These are phyloP conservation scores for Bolboschoenoplectus hybrid DNA, from an alignment of 202 grass and related monocot species.

Conservation along the genomic window DNA sequence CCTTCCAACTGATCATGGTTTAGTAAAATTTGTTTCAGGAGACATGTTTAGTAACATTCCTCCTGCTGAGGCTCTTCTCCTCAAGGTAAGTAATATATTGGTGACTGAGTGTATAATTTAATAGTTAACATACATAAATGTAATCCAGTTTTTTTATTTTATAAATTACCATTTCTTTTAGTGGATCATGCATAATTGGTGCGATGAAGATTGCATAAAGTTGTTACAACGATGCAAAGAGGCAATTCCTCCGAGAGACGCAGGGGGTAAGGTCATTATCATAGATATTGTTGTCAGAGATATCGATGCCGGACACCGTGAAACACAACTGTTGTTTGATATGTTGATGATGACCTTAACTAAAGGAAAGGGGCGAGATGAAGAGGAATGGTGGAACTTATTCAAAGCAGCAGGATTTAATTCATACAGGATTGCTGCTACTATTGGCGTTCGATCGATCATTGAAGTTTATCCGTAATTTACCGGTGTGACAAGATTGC, in stretches of 20 bases:
- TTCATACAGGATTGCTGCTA: conserved; percentile 29
- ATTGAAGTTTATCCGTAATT: conserved; percentile 42
- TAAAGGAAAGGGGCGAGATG: conserved; percentile 30
- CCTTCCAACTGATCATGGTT: conserved; percentile 14
- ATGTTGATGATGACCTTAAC: neutral
- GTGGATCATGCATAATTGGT: conserved; percentile 64
- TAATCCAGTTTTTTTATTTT: neutral
- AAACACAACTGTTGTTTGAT: conserved; percentile 33
- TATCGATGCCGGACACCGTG: too few relatives aligned
- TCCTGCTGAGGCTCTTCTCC: conserved; percentile 27
- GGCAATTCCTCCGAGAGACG: conserved; percentile 52
- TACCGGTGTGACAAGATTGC: too few relatives aligned
- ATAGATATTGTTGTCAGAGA: conserved; percentile 38
- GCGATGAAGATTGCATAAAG: conserved; percentile 50
- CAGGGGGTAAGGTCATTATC: conserved; percentile 47
- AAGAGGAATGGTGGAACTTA: conserved; percentile 37
- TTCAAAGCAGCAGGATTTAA: conserved; percentile 38
- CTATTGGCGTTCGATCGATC: conserved; percentile 32
- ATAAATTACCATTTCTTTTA: neutral
- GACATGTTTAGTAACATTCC: conserved; percentile 35
- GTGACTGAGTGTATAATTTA: too few relatives aligned
- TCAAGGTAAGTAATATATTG: conserved; percentile 11
- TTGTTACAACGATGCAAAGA: conserved; percentile 55
- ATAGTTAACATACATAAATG: too few relatives aligned
- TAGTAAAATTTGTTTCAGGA: conserved; percentile 30